phyloP scores from a whole-genome alignment of 768 basidiomycete species.

The Termitomyces sp. region DNA sequence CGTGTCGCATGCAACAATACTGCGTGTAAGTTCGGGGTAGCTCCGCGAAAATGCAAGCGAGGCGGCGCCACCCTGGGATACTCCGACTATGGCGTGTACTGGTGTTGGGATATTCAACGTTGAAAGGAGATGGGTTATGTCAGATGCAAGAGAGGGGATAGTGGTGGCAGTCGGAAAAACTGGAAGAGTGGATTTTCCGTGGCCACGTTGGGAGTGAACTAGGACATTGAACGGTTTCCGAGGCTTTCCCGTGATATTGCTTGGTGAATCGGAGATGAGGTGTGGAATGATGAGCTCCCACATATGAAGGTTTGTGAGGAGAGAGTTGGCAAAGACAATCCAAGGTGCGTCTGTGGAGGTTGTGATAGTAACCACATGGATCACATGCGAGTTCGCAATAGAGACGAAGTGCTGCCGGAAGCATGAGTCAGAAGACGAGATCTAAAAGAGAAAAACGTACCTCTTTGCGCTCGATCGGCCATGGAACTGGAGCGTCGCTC shows the following conservation, averaged over 20 bases:
- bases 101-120: slow-evolving; percentile 28
- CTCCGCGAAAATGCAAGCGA: slow-evolving; percentile 40
- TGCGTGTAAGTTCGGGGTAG: slow-evolving; percentile 27
- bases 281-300: slow-evolving; percentile 40
- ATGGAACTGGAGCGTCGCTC: slow-evolving; percentile 38
- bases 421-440: not conserved
- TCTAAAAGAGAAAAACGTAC: slow-evolving; percentile 16
- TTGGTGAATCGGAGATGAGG: slow-evolving; percentile 22
- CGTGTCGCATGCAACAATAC: slow-evolving; percentile 45
- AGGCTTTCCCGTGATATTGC: slow-evolving; percentile 12
- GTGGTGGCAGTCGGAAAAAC: slow-evolving; percentile 25
- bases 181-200: slow-evolving; percentile 33
- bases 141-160: slow-evolving; percentile 39
- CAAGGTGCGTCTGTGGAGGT: slow-evolving; percentile 36
- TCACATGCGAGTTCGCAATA: slow-evolving; percentile 25
- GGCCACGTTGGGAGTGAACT: slow-evolving; percentile 46
- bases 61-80: slow-evolving; percentile 48
- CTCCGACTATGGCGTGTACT: slow-evolving; percentile 42
- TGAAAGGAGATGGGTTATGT: slow-evolving; percentile 33
- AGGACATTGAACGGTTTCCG: slow-evolving; percentile 36
- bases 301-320: slow-evolving; percentile 42
- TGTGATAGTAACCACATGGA: slow-evolving; percentile 37
- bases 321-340: slow-evolving; percentile 46
- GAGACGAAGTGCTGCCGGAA: slow-evolving; percentile 31
- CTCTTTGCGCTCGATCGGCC: slow-evolving; percentile 42